Base-by-base conservation (phyloP, 2,329 filamentous ascomycete species). In the Neoscytalidium dimidiatum region DNA sequence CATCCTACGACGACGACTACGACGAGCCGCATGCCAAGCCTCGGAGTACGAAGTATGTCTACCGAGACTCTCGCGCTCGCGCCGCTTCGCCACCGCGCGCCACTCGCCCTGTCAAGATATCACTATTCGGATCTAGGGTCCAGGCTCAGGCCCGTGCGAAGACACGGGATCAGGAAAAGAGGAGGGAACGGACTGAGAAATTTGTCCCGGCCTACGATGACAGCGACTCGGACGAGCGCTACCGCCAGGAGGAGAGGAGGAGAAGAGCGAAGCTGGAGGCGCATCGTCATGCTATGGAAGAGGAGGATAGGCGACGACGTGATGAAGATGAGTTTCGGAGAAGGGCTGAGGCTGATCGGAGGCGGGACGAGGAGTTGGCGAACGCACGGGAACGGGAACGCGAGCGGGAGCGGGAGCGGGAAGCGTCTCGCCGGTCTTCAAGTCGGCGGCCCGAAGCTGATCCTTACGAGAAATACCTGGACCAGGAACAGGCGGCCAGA, bases 281-380 rank as follows among this genome's bases (percentile, higher is more conserved):
- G n/a, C 23, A 31, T 13, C 60, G 62, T 17, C 52, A 26, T 8
- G 56, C 38, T 13, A 28, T 38, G 41, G 38, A 62, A 41, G 64
- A 53, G 43, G 79, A 82, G 57, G 74, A 74, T 66, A 75, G 73
- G 65, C 75, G 77, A 68, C 72, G 73, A 51, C 73, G 74, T 58
- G 78, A 80, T 51, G 74, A 74, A 66, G 80, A 82, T 38, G 71
- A 67, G 13, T 69, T 69, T 35, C 71, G 69, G 57, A 38, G 66
- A 38, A 69, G 70, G 2, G 68, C 69, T 8, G 70, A 71, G 17
- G 66, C 62, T 14, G 33, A 33, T 14, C 64, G 64, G 19, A 64
- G 66, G 41, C 66, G 67, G 29, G 66, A 62, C 5, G 51, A 62
- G 43, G 63, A 61, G 28, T 17, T 26, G 44, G 41, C 48, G 3